Evolutionary conservation across 2,329 filamentous ascomycete species (phyloP).

Genomic region (Akanthomyces uredinophilus): DNA sequence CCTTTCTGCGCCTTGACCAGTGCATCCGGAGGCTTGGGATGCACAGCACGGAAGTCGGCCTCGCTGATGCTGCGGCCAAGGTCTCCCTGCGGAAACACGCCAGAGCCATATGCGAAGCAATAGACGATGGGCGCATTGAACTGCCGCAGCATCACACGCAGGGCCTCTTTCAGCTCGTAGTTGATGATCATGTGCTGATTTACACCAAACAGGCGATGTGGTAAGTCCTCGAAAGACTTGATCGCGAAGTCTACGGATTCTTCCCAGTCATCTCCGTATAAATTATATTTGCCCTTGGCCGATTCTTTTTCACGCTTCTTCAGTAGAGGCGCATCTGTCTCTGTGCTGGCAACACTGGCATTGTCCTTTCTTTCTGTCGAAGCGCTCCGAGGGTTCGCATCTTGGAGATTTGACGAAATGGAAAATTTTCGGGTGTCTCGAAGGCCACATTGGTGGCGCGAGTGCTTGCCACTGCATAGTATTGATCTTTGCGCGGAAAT

Average conservation of each 20-base stretch:
- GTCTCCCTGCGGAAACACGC: constrained; percentile 79
- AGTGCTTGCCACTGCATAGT: too few relatives aligned
- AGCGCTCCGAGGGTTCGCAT: not conserved
- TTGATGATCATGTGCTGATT: constrained; percentile 98
- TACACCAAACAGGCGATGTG: constrained; percentile 66
- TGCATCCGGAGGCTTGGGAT: constrained; percentile 75
- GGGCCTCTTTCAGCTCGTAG: constrained; percentile 85
- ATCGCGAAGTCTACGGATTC: constrained; percentile 38
- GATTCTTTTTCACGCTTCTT: constrained; percentile 22
- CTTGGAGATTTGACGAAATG: not conserved
- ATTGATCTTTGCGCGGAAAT: not conserved
- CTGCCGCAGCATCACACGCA: constrained; percentile 83
- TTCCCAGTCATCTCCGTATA: constrained; percentile 40
- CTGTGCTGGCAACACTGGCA: not conserved
- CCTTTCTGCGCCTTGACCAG: constrained; percentile 82
- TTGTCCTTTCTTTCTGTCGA: not conserved
- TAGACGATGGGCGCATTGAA: constrained; percentile 93
- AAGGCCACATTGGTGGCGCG: not conserved
- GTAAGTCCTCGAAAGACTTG: constrained; percentile 40
- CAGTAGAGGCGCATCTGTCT: not conserved
- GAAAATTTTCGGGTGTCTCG: not conserved
- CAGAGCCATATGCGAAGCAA: constrained; percentile 95
- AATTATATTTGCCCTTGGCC: constrained; percentile 28
- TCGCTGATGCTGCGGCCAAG: constrained; percentile 50
- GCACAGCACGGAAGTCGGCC: constrained; percentile 58